Conservation (phyloP, 495 filamentous ascomycete species). For the Collariella sp. region DNA sequence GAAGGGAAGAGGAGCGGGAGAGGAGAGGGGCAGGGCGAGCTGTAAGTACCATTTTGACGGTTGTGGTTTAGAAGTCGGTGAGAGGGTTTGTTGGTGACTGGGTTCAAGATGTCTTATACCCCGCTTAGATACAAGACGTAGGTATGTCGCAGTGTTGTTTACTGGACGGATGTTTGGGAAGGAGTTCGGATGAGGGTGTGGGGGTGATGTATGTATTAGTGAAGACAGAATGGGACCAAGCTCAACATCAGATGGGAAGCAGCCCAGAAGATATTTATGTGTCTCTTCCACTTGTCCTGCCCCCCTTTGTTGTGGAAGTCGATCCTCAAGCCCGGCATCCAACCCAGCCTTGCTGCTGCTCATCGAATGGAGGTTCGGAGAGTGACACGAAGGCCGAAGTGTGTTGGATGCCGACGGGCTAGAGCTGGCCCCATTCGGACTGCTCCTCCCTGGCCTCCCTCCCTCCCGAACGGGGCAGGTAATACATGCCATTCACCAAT, state of each 20-base stretch:
- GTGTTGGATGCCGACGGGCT: conserved; percentile 1
- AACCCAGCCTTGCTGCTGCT: not conserved
- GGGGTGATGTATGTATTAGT: not conserved
- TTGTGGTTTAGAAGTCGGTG: not conserved
- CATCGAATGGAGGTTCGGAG: conserved; percentile 1
- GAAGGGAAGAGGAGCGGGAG: conserved; percentile 19
- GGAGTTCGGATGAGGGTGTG: not conserved
- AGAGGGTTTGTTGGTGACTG: not conserved
- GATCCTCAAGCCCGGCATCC: not conserved
- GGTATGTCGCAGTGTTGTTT: not conserved
- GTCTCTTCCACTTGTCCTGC: not conserved
- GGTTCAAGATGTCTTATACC: not conserved
- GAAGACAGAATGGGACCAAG: not conserved
- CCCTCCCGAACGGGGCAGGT: not conserved
- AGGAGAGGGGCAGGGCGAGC: conserved; percentile 29
- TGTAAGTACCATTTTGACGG: conserved; percentile 44
- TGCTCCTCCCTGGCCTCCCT: not conserved
- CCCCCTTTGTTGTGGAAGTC: not conserved
- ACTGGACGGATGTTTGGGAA: not conserved
- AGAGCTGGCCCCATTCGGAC: not conserved
- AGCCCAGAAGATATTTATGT: conserved; percentile 4
- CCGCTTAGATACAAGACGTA: not conserved
- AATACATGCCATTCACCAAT: no score
- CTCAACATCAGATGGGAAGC: not conserved
- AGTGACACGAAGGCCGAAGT: not conserved